Evolutionary conservation across 2,329 filamentous ascomycete species (phyloP).

Genomic region (Thielaviopsis euricoi): DNA sequence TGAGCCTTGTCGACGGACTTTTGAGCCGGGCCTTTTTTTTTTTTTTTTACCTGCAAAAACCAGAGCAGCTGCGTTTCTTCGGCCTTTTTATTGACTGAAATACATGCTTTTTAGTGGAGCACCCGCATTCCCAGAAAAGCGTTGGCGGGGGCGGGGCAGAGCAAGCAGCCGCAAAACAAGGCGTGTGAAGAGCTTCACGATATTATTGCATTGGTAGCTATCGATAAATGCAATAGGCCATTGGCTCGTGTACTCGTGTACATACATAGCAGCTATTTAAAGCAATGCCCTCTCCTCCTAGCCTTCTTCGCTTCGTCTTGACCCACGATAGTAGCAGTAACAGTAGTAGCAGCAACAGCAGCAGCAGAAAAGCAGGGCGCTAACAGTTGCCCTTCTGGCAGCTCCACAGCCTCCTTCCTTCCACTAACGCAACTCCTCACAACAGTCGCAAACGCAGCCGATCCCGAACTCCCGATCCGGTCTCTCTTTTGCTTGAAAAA

Average conservation of each 20-base stretch:
- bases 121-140: background rate
- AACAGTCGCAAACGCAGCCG: background rate
- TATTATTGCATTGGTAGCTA: too few relatives aligned
- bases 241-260: background rate
- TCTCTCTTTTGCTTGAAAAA: background rate
- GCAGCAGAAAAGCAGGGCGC: too few relatives aligned
- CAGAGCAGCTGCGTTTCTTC: background rate
- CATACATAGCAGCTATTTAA: background rate
- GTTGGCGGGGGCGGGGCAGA: background rate
- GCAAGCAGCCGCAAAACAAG: background rate
- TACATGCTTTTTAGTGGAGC: background rate
- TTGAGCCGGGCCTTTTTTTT: background rate
- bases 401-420: background rate
- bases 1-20: background rate
- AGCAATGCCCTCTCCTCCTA: background rate
- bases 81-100: background rate
- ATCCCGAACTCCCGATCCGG: slow-evolving; percentile 1
- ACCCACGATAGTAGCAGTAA: too few relatives aligned
- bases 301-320: background rate
- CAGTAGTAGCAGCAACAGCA: too few relatives aligned
- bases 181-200: background rate
- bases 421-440: background rate
- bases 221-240: too few relatives aligned
- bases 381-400: background rate
- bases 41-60: background rate